phyloP scores from a whole-genome alignment of 164 flowering plant genomes.

The Stephania cephalantha region DNA sequence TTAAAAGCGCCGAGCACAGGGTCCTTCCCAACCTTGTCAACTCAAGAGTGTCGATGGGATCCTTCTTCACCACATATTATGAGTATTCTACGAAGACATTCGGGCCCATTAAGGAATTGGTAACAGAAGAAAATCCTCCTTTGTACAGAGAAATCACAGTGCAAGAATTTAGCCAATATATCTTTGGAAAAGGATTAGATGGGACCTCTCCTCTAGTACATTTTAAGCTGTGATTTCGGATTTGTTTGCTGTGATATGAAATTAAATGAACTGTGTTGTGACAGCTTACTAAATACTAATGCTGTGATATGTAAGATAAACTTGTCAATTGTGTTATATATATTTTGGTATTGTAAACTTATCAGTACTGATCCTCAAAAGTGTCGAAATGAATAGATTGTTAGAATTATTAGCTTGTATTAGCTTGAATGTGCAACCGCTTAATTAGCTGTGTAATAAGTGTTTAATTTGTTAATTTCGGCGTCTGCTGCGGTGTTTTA shows the following conservation, averaged over 20 bases:
- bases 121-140: slow-evolving; percentile 32
- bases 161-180: slow-evolving; percentile 15
- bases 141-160: slow-evolving; percentile 26
- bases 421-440: no score
- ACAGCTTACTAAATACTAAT: no score
- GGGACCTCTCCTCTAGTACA: slow-evolving; percentile 15
- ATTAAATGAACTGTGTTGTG: no score
- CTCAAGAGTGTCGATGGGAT: slow-evolving; percentile 39
- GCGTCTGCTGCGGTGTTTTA: no score
- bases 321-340: no score
- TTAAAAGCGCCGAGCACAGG: slow-evolving; percentile 34
- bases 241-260: background rate
- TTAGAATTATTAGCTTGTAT: no score
- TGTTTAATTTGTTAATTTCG: no score
- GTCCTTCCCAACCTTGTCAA: slow-evolving; percentile 25
- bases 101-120: slow-evolving; percentile 40
- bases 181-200: slow-evolving; percentile 21
- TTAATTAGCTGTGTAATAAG: no score
- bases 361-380: no score
- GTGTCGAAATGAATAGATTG: no score
- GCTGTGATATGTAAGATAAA: no score
- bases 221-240: slow-evolving; percentile 12
- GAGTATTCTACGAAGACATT: slow-evolving; percentile 8
- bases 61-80: slow-evolving; percentile 19
- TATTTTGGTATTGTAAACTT: no score